Evolutionary conservation across 352 stramenopile genomes (phyloP), one percentile per base, ranked within the genome.

Genomic region (Phytophthora megakarya): DNA sequence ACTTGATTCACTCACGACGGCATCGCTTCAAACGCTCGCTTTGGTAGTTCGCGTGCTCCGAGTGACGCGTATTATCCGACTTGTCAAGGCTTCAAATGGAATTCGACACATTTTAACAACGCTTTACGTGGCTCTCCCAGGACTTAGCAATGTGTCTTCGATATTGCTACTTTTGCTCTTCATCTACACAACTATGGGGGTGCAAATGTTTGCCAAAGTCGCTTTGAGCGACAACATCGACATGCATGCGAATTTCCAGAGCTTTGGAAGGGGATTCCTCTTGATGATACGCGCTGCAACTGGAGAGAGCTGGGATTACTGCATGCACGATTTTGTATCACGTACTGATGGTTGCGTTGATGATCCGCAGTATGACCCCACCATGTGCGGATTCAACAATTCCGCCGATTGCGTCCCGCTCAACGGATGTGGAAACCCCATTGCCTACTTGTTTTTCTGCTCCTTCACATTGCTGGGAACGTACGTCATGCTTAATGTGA

Each of bases 401-500:
- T 73, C 72, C 11, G 81, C 78, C 21, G 72, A 55, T 38, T 95
- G 86, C 39, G 54, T 76, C 7, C 81, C 85, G 15, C 51, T 96
- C 16, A 84, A 90, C 57, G 92, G 89, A 15, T 97, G 92, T 50
- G 86, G 86, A 12, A 90, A 70, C 42, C 57, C 70, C n/a, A 53
- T 83, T 23, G 72, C 87, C 2, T 92, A 76, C 46, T 26, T 80
- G 11, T 96, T 94, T 66, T 90, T 92, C 61, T 89, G 79, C 55
- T 72, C 78, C 19, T 98, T 98, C 65, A 97, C 89, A 11, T 59
- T 98, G 32, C 79, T 98, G 16, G 77, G 98, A 10, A 96, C 84
- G n/a, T 98, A 95, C 49, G 81, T 98, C 12, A 90, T 97, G 69
- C 76, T 98, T 18, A 98, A 98, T 62, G 69, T 98, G 53, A 98